Base-by-base conservation (phyloP, 768 basidiomycete species). In the Candolleomyces efflorescens region DNA sequence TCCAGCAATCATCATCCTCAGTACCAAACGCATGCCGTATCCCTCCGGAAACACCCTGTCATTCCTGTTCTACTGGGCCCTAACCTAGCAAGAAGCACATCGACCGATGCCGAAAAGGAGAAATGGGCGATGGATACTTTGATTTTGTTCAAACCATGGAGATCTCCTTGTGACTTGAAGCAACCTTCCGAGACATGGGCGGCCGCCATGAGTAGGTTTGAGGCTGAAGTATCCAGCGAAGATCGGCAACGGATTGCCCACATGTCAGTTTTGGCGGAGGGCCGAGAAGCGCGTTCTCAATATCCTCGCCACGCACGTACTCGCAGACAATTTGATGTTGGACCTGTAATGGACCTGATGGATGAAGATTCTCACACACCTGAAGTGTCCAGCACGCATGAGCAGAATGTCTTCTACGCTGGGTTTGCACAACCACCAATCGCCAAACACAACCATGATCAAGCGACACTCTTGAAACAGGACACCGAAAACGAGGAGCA, bases 231-330 rank as follows among this genome's bases (percentile, higher is more conserved):
- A 5, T 7, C 23, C 5, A 5, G 3, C 5, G 12, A 53, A 13
- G n/a, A 53, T n/a, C 12, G n/a, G n/a, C 3, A 12, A 15, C 32
- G 46, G 1, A 55, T 59, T 18, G 27, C 27, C 2, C 51, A 59
- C 41, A 45, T 59, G 51, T 2, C 3, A 47, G 52, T 47, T 32
- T 23, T 59, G 10, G 53, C 53, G 1, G 52, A 54, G 20, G 51
- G 51, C 13, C 32, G 17, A 26, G 52, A 59, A 11, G 58, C 51
- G 20, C 10, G 47, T 7, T 12, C 13, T 24, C n/a, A 26, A 24
- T 5, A 24, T 20, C 10, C 24, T 9, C 10, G 24, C 4, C 47
- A 24, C 4, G 38, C 17, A 39, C 9, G 9, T 39, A 17, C 9
- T 17, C 9, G 9, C 9, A 17, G 17, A 17, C 38, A 39, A 39